phyloP scores from a whole-genome alignment of 2,329 filamentous ascomycete species.

The Trichophyton equinum region DNA sequence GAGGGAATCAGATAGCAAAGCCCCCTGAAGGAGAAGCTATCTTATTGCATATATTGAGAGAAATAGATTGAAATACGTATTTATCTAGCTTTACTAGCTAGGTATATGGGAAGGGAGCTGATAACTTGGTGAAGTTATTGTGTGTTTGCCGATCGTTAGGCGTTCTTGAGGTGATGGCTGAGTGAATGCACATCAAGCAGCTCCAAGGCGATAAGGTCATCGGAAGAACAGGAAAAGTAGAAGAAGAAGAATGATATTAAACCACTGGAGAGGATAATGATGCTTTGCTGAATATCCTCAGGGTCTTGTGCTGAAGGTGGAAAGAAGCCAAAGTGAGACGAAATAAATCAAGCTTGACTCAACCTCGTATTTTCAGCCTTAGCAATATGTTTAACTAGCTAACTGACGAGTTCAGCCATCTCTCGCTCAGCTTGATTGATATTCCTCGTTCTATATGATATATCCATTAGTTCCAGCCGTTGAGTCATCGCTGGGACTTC shows the following conservation, averaged over 20 bases:
- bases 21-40: neutral
- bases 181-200: neutral
- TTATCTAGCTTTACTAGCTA: neutral
- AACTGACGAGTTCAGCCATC: neutral
- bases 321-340: neutral
- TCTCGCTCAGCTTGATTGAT: no score
- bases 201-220: neutral
- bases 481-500: neutral
- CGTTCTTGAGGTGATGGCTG: neutral
- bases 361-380: no score
- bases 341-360: neutral
- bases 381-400: neutral
- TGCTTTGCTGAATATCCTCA: neutral
- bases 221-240: no score
- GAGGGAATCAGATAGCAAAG: neutral
- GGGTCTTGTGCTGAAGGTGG: neutral
- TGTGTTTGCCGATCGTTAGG: neutral
- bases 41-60: neutral
- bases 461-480: neutral
- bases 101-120: neutral
- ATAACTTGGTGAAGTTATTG: neutral
- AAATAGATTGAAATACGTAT: neutral
- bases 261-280: no score
- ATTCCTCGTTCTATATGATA: neutral
- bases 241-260: neutral